Conservation (phyloP, 1,284 basidiomycete genomes). For the Microbotryum silenes-acaulis region DNA sequence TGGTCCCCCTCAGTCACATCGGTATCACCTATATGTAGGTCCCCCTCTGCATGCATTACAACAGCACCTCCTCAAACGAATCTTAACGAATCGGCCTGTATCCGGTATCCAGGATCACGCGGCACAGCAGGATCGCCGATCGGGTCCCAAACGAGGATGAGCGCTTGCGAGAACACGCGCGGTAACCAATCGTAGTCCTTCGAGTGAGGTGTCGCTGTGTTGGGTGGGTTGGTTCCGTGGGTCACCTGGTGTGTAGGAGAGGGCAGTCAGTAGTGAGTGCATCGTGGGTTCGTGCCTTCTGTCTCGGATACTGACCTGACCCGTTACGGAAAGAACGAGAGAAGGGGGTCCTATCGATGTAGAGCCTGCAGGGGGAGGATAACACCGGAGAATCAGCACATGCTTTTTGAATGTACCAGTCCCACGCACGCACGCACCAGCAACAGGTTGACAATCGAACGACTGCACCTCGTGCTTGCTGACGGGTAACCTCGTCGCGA, state of each 20-base stretch:
- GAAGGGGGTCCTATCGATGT: conserved; percentile 10
- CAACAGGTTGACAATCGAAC: conserved; percentile 77
- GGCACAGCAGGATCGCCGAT: neutral
- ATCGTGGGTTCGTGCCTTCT: neutral
- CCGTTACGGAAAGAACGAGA: conserved; percentile 22
- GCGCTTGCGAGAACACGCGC: conserved; percentile 74
- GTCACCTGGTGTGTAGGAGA: conserved; percentile 46
- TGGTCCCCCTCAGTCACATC: too few species aligned
- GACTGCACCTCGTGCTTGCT: conserved; percentile 66
- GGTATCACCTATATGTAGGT: too few species aligned
- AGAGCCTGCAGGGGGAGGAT: too few species aligned
- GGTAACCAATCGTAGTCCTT: conserved; percentile 61
- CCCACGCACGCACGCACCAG: conserved; percentile 49
- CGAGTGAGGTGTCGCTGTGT: conserved; percentile 48
- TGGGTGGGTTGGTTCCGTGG: conserved; percentile 55
- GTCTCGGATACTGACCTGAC: conserved; percentile 11
- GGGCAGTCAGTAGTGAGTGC: neutral
- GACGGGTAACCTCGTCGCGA: conserved; percentile 32
- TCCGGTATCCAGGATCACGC: conserved; percentile 8
- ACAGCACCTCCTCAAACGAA: neutral
- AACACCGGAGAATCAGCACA: too few species aligned
- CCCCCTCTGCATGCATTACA: too few species aligned
- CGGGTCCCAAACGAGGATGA: conserved; percentile 51
- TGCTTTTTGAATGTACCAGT: too few species aligned
- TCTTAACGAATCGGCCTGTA: conserved; percentile 25